phyloP scores from a whole-genome alignment of 1,284 basidiomycete genomes.

The Naganishia cerealis region DNA sequence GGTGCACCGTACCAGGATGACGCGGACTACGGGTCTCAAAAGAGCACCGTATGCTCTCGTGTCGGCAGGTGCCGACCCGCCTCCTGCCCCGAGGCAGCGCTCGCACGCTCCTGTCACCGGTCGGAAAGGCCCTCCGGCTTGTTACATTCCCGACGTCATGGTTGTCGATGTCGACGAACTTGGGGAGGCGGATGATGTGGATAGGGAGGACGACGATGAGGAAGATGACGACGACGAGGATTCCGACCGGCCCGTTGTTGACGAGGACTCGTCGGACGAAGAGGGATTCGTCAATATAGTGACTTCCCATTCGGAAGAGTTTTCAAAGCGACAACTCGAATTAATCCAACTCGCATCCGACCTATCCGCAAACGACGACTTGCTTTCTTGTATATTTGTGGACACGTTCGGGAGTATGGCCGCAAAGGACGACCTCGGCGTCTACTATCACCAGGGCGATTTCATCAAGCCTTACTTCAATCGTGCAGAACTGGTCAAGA shows the following conservation, averaged over 20 bases:
- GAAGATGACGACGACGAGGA: background rate
- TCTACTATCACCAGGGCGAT: constrained; percentile 48
- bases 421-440: constrained; percentile 40
- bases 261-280: background rate
- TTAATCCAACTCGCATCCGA: constrained; percentile 43
- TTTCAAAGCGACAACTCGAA: constrained; percentile 15
- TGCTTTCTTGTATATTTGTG: constrained; percentile 52
- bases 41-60: background rate
- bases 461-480: constrained; percentile 44
- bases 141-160: background rate
- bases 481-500: constrained; percentile 37
- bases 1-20: constrained; percentile 5
- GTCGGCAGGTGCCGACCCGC: background rate
- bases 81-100: background rate
- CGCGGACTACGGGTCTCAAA: constrained; percentile 19
- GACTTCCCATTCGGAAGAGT: constrained; percentile 8
- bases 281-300: constrained; percentile 1
- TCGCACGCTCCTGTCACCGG: constrained; percentile 7
- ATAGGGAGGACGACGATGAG: constrained; percentile 1
- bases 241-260: background rate
- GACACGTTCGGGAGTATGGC: constrained; percentile 36
- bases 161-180: background rate
- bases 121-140: constrained; percentile 19
- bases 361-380: constrained; percentile 51
- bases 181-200: background rate